Conservation (phyloP, 345 rosid genomes). For the Bretschneidera sinensis region DNA sequence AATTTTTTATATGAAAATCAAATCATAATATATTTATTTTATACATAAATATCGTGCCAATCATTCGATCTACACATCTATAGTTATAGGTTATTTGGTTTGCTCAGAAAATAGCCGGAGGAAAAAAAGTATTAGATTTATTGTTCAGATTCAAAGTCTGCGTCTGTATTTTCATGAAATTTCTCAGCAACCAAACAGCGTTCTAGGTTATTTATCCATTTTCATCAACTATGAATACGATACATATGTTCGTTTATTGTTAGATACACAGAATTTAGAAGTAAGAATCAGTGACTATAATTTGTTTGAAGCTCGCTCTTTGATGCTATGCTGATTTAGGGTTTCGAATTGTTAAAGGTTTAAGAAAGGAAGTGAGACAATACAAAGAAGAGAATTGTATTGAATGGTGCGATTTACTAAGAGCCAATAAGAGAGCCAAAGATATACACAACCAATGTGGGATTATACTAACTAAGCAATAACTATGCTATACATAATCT, state of each 20-base stretch:
- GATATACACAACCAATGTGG: no score
- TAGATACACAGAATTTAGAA: neutral
- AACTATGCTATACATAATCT: no score
- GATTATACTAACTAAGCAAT: no score
- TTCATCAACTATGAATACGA: neutral
- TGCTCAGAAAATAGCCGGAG: neutral
- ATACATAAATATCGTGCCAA: slow-evolving; percentile 12
- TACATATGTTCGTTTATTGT: neutral
- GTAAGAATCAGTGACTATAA: no score
- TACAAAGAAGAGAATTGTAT: no score
- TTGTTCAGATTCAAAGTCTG: neutral
- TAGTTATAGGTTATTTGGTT: neutral
- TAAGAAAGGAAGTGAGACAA: no score
- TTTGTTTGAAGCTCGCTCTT: neutral
- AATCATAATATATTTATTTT: no score
- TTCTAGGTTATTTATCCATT: neutral
- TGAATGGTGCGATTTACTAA: no score
- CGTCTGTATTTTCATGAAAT: neutral
- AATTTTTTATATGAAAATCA: no score
- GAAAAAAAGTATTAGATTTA: no score
- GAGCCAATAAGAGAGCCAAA: no score
- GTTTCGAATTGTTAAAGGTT: neutral
- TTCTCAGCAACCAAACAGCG: slow-evolving; percentile 1
- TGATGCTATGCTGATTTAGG: neutral
- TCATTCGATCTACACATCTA: slow-evolving; percentile 24